Base-by-base conservation (phyloP, 345 rosid genomes). In the Brassica incana region DNA sequence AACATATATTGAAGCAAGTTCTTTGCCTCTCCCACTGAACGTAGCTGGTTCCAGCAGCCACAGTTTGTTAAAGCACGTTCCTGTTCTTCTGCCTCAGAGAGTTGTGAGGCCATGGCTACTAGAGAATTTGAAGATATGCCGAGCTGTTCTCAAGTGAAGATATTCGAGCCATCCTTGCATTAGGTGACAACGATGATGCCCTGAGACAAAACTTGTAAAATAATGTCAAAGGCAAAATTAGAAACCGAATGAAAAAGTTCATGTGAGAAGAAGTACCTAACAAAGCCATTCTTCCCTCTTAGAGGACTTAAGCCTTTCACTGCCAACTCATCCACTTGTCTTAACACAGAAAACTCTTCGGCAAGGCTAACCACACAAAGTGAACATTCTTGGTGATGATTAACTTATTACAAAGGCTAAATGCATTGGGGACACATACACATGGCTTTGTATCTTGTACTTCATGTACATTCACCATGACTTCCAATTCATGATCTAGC, bases 401-500 rank as follows among this genome's bases (percentile, higher is more conserved):
- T 1, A 38, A 38, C 11, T 38, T 38, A 38, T 38, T 8, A 38
- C 45, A 67, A n/a, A 73, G 6, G 54, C 18, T n/a, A 35, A 64
- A 66, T 30, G 73, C 56, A 83, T 38, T 71, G 23, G 45, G 32
- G 62, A 81, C 97, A 50, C 30, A 29, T 90, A 95, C 99, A 95
- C 98, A 78, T 95, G 94, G 84, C 98, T 91, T 87, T 95, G 99
- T 81, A 86, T 95, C 87, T 93, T 97, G 69, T 93, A 95, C 80
- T 95, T 90, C 99, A 81, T 93, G 98, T 83, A 95, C 94, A 84
- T 95, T 90, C 85, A 95, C 99, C 97, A 93, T 91, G 81, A 95
- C 98, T 86, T 95, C 98, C 74, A 95, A 87, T 84, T 95, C 99
- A 67, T 95, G 94, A 67, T 95, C 94, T 71, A 95, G 93, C 97